phyloP scores from a whole-genome alignment of 305 asterid species.

The Fraxinus floribunda region DNA sequence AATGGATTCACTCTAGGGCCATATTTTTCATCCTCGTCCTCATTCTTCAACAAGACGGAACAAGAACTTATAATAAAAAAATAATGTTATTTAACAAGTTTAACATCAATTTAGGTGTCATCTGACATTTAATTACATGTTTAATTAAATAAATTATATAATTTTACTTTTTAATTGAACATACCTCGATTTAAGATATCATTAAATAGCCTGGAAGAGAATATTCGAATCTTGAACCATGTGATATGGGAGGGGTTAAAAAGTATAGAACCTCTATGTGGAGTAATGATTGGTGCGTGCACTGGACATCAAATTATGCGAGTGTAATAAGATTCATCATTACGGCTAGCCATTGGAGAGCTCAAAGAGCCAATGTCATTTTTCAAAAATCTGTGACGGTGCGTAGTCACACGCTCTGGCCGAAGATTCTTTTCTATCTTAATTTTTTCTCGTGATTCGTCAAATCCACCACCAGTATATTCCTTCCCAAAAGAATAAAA shows the following conservation, averaged over 20 bases:
- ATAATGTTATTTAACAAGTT: too few relatives aligned
- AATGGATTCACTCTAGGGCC: background rate
- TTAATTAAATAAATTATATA: too few relatives aligned
- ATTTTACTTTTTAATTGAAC: too few relatives aligned
- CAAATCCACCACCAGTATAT: background rate
- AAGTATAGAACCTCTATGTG: background rate
- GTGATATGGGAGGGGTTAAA: background rate
- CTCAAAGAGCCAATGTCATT: conserved; percentile 20
- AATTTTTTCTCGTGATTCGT: conserved; percentile 15
- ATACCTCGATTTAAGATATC: too few relatives aligned
- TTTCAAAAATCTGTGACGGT: background rate
- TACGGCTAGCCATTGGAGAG: conserved; percentile 14
- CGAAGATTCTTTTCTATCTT: background rate
- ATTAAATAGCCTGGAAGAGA: background rate
- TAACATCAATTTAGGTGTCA: too few relatives aligned
- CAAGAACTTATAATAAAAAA: too few relatives aligned
- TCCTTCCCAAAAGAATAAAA: background rate
- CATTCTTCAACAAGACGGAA: too few relatives aligned
- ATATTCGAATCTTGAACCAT: conserved; percentile 1
- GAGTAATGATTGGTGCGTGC: background rate
- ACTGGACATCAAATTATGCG: background rate
- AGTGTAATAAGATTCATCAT: background rate
- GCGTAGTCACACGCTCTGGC: conserved; percentile 15
- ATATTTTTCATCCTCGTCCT: background rate
- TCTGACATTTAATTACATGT: too few relatives aligned